Base-by-base conservation (phyloP, 768 basidiomycete genomes). In the Filobasidium wieringae region DNA sequence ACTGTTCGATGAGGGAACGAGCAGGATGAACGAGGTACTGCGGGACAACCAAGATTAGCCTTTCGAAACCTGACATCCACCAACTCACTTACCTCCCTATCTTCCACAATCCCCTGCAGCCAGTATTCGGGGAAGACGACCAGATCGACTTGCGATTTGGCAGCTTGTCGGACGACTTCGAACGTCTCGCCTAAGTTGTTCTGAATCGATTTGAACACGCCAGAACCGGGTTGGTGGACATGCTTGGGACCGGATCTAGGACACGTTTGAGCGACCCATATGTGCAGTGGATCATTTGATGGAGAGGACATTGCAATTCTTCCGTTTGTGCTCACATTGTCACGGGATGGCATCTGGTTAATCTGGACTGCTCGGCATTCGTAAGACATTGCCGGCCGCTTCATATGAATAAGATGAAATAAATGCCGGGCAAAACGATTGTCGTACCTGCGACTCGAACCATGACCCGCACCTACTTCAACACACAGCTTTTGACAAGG, bases 51-150 rank as follows among this genome's bases (percentile, higher is more conserved):
- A 17, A 12, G 17, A 24, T 4, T 33, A 22, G 12, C 15, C 14
- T 14, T 33, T 30, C 15, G 15, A 39, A 40, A 29, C 6, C 8
- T 29, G 19, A 4, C 5, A 24, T 34, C 2, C 33, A 31, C 19
- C 43, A 22, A 2, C 2, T 5, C 1, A 33, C 66, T 55, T 53
- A 71, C 70, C 51, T 68, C 64, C 26, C 68, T 34, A 7, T 64
- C 63, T 32, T 66, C 60, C 2, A 65, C 52, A 8, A 70, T 64
- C 2, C 68, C 70, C 36, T 70, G 67, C 5, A 68, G 55, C 55
- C 67, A 72, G 53, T 72, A 72, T 41, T 70, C 70, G 17, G 68
- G 68, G 36, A 72, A 70, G 15, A 67, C 60, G 22, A 72, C 65
- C 14, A 72, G 58, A 19, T 70, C 67, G 1, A 67, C 65, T 2